phyloP scores from a whole-genome alignment of 2,329 filamentous ascomycete species.

The Arthrobotrys musiformis region DNA sequence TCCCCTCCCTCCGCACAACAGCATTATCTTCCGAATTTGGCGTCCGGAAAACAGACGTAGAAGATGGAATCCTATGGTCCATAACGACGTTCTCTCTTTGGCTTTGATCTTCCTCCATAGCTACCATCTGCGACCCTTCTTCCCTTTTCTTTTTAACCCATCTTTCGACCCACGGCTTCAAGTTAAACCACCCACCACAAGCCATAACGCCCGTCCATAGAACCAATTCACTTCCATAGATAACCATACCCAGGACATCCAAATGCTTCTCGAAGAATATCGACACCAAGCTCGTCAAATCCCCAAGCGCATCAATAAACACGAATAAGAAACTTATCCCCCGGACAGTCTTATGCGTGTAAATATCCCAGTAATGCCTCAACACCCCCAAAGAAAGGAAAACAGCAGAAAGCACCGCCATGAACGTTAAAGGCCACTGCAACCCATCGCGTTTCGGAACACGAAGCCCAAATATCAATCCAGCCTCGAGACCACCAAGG shows the following conservation, averaged over 20 bases:
- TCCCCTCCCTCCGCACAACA: neutral
- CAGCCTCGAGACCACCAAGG: constrained; percentile 71
- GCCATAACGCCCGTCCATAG: constrained; percentile 76
- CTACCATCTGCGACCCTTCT: neutral
- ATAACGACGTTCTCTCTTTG: constrained; percentile 59
- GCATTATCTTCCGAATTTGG: constrained; percentile 59
- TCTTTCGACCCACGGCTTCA: constrained; percentile 69
- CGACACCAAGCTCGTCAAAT: constrained; percentile 74
- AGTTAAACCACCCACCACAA: constrained; percentile 73
- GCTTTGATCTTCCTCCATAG: constrained; percentile 18
- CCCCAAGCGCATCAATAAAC: constrained; percentile 75
- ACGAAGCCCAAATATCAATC: constrained; percentile 70
- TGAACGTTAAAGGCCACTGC: constrained; percentile 73
- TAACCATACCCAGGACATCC: constrained; percentile 73
- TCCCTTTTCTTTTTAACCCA: constrained; percentile 58
- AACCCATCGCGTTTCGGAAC: constrained; percentile 64
- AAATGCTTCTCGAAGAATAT: constrained; percentile 71
- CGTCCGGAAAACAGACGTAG: constrained; percentile 73
- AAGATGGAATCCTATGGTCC: constrained; percentile 69
- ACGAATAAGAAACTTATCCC: constrained; percentile 80
- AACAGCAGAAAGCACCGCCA: constrained; percentile 73
- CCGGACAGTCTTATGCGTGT: constrained; percentile 72
- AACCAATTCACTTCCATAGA: constrained; percentile 74
- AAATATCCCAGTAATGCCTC: constrained; percentile 77
- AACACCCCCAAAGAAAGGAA: constrained; percentile 75